Conservation (phyloP, 2,329 filamentous ascomycete species). For the Colletotrichum sp. region DNA sequence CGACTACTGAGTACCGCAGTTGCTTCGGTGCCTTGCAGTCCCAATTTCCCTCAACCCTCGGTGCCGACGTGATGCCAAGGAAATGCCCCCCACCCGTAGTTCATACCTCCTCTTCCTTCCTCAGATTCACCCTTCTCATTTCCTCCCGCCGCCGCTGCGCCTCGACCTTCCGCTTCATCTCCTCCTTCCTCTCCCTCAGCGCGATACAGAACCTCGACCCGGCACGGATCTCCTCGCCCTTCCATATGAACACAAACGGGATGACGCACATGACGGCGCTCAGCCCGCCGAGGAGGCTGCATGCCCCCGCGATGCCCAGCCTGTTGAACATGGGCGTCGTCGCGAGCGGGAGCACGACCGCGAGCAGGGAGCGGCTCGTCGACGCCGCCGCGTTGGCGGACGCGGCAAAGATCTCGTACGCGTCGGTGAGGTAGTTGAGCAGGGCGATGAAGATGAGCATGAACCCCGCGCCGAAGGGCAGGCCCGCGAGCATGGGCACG, state of each 20-base stretch:
- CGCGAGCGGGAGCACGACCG: constrained; percentile 57
- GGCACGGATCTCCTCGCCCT: constrained; percentile 57
- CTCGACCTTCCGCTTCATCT: constrained; percentile 44
- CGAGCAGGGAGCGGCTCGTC: constrained; percentile 20
- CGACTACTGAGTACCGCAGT: background rate
- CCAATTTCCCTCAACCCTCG: background rate
- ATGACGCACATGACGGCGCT: constrained; percentile 54
- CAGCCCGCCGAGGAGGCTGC: constrained; percentile 55
- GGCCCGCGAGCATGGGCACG: constrained; percentile 62
- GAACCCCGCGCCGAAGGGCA: constrained; percentile 67
- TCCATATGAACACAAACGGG: constrained; percentile 59
- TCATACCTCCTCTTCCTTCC: background rate
- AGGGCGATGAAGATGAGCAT: constrained; percentile 67
- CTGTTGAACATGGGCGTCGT: constrained; percentile 52
- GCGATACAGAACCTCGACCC: constrained; percentile 67
- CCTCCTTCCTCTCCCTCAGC: constrained; percentile 54
- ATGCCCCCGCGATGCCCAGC: constrained; percentile 54
- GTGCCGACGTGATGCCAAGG: background rate
- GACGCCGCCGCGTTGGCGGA: constrained; percentile 25
- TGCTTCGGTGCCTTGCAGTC: background rate
- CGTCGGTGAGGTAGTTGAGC: constrained; percentile 68
- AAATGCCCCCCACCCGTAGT: background rate
- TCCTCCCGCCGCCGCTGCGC: constrained; percentile 34
- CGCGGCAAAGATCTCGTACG: constrained; percentile 66
- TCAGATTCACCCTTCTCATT: background rate